Evolutionary conservation across 257 asterid genomes (phyloP), one percentile per base, ranked within the genome.

Genomic region (Rhazya stricta): DNA sequence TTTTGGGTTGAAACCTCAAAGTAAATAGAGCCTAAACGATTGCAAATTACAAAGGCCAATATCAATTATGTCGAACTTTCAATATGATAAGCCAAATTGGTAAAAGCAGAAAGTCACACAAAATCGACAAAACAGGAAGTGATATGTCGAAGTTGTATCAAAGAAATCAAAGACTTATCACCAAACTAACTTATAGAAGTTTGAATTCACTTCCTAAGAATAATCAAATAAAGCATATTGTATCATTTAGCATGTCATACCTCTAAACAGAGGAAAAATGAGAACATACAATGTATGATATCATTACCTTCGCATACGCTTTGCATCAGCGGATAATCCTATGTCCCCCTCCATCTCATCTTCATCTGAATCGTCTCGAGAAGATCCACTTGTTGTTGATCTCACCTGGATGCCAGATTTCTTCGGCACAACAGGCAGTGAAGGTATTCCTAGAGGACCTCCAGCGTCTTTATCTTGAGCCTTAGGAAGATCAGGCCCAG

Each of bases 331-430:
- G 62, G 96, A 91, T n/a, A n/a, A n/a, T n/a, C n/a, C 97, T 74
- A 81, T 82, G 83, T 92, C 99, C 77, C 93, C 97, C 70, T 94
- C 98, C 46, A 79, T 86, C 68, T 95, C 99, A 78, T 92, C 99
- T 67, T 95, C 97, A 83, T 95, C 91, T 0, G 98, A 89, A 78
- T 82, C 96, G 27, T 92, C 99, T 63, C 91, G 90, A 21, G 97
- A 90, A 71, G 99, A 92, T 41, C 97, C 97, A 79, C 98, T 95
- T 65, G 94, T 92, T 54, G 94, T 86, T 77, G 96, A 89, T 84
- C 87, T 87, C 81, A 90, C 90, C 80, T 83, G 97, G 54, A 81
- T 83, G 57, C 66, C 88, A 71, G 83, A 63, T 79, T 88, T 95
- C 89, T 84, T 87, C 30, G 83, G 77, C 48, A 80, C 61, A 25